phyloP scores from a whole-genome alignment of 2,329 filamentous ascomycete genomes.

The Claviceps capensis region DNA sequence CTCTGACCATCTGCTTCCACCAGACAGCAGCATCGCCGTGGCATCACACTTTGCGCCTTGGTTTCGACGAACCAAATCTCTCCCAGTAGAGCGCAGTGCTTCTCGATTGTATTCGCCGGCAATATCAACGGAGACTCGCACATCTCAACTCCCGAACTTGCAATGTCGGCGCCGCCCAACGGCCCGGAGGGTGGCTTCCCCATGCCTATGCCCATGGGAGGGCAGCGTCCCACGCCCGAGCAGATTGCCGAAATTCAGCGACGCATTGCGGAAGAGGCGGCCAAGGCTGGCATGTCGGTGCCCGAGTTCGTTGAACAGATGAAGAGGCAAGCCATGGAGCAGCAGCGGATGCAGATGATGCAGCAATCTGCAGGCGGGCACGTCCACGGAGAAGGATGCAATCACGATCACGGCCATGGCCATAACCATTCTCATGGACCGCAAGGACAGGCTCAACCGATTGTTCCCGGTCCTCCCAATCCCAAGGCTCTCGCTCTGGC shows the following conservation, averaged over 20 bases:
- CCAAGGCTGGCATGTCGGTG: conserved; percentile 71
- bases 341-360: conserved; percentile 34
- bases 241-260: conserved; percentile 76
- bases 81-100: background rate
- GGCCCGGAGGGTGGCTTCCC: conserved; percentile 13
- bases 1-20: too few species aligned
- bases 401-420: conserved; percentile 16
- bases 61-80: too few species aligned
- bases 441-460: conserved; percentile 48
- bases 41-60: background rate
- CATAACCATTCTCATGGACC: conserved; percentile 10
- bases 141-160: background rate
- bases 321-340: conserved; percentile 40
- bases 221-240: conserved; percentile 56
- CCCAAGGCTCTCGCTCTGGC: conserved; percentile 81
- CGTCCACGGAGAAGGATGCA: conserved; percentile 11
- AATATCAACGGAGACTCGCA: background rate
- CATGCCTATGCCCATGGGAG: conserved; percentile 13
- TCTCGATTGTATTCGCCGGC: conserved; percentile 7
- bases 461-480: conserved; percentile 68
- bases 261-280: conserved; percentile 68
- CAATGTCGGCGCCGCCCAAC: conserved; percentile 16
- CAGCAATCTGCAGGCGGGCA: conserved; percentile 12
- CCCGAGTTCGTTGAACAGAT: conserved; percentile 68
- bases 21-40: background rate